Evolutionary conservation across 257 asterid genomes (phyloP), one percentile per base, ranked within the genome.

Genomic region (Paraleonurus japonicus): DNA sequence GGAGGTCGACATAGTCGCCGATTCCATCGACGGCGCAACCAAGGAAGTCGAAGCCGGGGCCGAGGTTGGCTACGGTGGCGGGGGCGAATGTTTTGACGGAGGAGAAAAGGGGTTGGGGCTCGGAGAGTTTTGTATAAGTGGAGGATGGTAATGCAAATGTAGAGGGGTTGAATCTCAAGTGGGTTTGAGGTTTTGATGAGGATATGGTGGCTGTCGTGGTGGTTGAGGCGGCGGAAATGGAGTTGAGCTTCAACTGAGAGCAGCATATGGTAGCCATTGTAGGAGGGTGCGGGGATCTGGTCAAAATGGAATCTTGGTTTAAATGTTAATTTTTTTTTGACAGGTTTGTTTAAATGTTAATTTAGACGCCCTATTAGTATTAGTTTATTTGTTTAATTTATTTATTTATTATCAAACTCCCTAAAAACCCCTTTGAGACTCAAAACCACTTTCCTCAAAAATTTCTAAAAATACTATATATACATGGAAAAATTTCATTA

Each of bases 1-100:
- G 80, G 78, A 88, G 82, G 71, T 76, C 76, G 62, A 90, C 97
- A 69, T 70, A 73, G 72, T 92, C 94, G 24, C 97, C 97, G 54
- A 92, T 74, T 12, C 96, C 97, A 22, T 92, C 95, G 59, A 92
- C 90, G 61, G 96, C 96, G 76, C 97, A 92, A 3, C 97, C 96
- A 4, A 92, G 88, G 69, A 92, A 89, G 73, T 92, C 96, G 75
- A 89, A 92, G 6, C 98, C 96, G 1, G 98, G 96, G 6, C 96
- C 98, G 5, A 92, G 86, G 58, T 92, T 92, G 55, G 97, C 97
- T 7, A 92, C 76, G 0, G 96, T 89, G 61, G 98, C 98, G 2
- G 98, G 96, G 58, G 95, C 95, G 39, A 89, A 92, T 7, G 95
- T 53, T 71, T 72, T 86, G 83, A 92, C 95, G 72, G 94, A 80